Evolutionary conservation across 768 basidiomycete species (phyloP).

Genomic region (Polyporus arcularius): DNA sequence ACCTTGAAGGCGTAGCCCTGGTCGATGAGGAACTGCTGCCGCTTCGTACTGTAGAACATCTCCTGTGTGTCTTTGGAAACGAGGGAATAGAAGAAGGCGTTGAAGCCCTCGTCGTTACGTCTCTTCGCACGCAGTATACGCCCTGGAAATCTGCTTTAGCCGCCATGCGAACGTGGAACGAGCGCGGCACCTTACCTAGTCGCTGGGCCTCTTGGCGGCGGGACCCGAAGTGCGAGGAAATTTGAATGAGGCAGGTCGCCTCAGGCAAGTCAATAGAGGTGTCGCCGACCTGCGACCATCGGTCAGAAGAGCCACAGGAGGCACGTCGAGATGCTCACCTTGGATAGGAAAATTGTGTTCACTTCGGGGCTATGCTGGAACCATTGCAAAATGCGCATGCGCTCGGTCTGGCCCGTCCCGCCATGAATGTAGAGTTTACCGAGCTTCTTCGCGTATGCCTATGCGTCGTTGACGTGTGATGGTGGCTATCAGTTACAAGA

Average conservation of each 20-base stretch:
- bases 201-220: constrained; percentile 97
- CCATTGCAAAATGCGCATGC: constrained; percentile 91
- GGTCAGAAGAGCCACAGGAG: neutral
- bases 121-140: constrained; percentile 97
- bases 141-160: constrained; percentile 45
- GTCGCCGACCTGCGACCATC: constrained; percentile 76
- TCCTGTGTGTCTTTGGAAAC: constrained; percentile 99
- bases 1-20: constrained; percentile 99
- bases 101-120: constrained; percentile 98
- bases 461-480: neutral
- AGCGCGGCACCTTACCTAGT: constrained; percentile 56
- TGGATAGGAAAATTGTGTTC: constrained; percentile 98
- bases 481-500: neutral
- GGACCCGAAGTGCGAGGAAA: constrained; percentile 98
- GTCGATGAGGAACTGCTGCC: constrained; percentile 98
- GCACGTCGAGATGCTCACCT: constrained; percentile 37
- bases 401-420: constrained; percentile 90
- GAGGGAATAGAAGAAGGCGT: constrained; percentile 99
- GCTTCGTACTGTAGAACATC: constrained; percentile 99
- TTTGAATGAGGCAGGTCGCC: constrained; percentile 98
- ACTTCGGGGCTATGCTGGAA: constrained; percentile 96
- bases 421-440: constrained; percentile 96
- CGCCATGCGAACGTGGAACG: neutral
- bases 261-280: constrained; percentile 99
- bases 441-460: constrained; percentile 94